Evolutionary conservation across 345 rosid species (phyloP).

Genomic region (Linum usitatissimum): DNA sequence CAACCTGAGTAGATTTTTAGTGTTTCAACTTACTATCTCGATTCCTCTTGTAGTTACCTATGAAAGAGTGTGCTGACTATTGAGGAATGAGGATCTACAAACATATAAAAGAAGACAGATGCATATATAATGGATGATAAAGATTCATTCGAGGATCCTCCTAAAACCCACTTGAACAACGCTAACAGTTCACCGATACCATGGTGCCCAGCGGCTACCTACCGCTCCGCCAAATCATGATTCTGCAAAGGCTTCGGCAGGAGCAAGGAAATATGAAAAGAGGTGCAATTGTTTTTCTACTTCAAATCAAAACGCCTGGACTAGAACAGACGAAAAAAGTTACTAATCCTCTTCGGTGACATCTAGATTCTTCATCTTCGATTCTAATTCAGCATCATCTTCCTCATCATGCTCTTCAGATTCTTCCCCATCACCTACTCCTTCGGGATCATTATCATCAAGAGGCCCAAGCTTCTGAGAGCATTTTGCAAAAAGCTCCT

Average conservation of each 20-base stretch:
- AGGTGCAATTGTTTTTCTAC: conserved; percentile 12
- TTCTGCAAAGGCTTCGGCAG: conserved; percentile 8
- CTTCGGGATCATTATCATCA: conserved; percentile 86
- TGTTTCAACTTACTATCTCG: too few species aligned
- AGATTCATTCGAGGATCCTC: too few species aligned
- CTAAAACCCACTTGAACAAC: not conserved
- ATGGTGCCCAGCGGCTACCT: too few species aligned
- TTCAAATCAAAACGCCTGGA: conserved; percentile 10
- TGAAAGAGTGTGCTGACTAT: too few species aligned
- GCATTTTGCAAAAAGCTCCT: conserved; percentile 50
- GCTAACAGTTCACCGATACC: conserved; percentile 2
- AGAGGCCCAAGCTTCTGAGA: conserved; percentile 56
- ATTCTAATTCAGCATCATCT: conserved; percentile 51
- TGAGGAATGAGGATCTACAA: too few species aligned
- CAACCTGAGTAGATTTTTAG: too few species aligned
- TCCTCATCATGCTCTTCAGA: conserved; percentile 29
- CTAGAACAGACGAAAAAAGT: conserved; percentile 8
- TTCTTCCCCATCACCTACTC: conserved; percentile 42
- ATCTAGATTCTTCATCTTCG: conserved; percentile 60
- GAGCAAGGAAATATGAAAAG: conserved; percentile 1
- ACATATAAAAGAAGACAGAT: too few species aligned
- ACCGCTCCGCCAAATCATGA: conserved; percentile 9
- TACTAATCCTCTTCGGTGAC: conserved; percentile 34
- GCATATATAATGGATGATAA: too few species aligned
- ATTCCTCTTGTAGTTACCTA: too few species aligned